Evolutionary conservation across 305 asterid genomes (phyloP).

Genomic region (Fraxinus baroniana): DNA sequence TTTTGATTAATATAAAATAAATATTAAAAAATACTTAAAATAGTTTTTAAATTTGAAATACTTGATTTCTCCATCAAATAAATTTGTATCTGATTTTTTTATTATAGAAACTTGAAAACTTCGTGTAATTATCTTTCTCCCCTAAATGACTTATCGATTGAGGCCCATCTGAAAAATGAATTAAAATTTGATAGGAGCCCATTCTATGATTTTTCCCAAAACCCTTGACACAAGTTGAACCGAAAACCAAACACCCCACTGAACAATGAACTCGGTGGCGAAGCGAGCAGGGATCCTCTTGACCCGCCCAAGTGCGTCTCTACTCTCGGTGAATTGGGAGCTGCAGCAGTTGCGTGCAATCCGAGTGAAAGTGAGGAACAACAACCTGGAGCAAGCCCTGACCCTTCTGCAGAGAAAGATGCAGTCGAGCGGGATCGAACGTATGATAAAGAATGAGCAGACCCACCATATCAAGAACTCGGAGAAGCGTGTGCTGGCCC

Average conservation of each 20-base stretch:
- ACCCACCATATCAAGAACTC: conserved; percentile 66
- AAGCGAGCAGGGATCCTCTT: conserved; percentile 30
- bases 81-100: not conserved
- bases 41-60: too few species aligned
- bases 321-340: conserved; percentile 27
- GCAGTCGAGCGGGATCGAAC: conserved; percentile 81
- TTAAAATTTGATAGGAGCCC: not conserved
- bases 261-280: conserved; percentile 36
- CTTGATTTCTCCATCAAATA: not conserved
- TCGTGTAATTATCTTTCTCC: too few species aligned
- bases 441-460: conserved; percentile 67
- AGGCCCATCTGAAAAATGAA: not conserved
- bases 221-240: not conserved
- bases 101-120: not conserved
- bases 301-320: conserved; percentile 7
- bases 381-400: conserved; percentile 60
- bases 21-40: too few species aligned
- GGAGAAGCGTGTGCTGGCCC: conserved; percentile 84
- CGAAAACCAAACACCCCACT: not conserved
- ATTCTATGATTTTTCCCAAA: not conserved
- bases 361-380: conserved; percentile 57
- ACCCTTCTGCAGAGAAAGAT: conserved; percentile 65
- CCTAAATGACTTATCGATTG: too few species aligned
- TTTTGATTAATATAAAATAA: too few species aligned
- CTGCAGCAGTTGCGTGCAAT: conserved; percentile 70